Base-by-base conservation (phyloP, 371 early-diverging fungal genomes). In the Mortierella sp. region DNA sequence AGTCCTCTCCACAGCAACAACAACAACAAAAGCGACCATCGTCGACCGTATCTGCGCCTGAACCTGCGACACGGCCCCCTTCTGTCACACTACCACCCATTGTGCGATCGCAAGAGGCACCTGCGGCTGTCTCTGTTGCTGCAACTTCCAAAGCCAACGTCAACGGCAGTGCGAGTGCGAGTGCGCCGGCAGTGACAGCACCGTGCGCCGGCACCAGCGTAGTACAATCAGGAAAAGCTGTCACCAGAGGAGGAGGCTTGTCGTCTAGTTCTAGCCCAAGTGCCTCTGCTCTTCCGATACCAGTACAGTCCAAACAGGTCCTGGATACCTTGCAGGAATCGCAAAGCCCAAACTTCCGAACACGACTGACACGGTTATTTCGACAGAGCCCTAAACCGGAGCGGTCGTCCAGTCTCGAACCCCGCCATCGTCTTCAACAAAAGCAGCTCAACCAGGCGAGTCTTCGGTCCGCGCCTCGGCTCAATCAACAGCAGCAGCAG, bases 361-460 rank as follows among this genome's bases (percentile, higher is more conserved):
- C 77, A 39, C 77, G 83, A 3, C 13, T 82, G 9, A 63, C 83
- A n/a, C 77, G 77, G 8, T 64, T 82, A 24, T 82, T 82, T 37
- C 74, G 78, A 37, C 68, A 63, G 7, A 68, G 43, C 50, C 69
- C 68, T n/a, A 82, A 75, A 45, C 65, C 66, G 11, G 78, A 74
- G 29, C 71, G 74, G 45, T 47, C 65, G 14, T 40, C 74, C n/a
- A 47, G 55, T 8, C 40, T 40, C n/a, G 69, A 75, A 29, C 80
- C 65, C 14, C 71, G 71, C 39, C 66, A 68, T 39, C 67, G 71
- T 48, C 64, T 48, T 13, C 64, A 71, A 22, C 71, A 74, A 40
- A 44, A 64, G 63, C 47, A 39, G 24, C 37, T 47, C 41, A 55
- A 64, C 22, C 80, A 76, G 69, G 63, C 29, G 19, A 69, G 66